Percentiles rank a stretch among this genome's conserved stretches.
These are phyloP conservation scores for Crithidia sp. DNA, from an alignment of 208 protist genomes.

Conservation along the genomic window DNA sequence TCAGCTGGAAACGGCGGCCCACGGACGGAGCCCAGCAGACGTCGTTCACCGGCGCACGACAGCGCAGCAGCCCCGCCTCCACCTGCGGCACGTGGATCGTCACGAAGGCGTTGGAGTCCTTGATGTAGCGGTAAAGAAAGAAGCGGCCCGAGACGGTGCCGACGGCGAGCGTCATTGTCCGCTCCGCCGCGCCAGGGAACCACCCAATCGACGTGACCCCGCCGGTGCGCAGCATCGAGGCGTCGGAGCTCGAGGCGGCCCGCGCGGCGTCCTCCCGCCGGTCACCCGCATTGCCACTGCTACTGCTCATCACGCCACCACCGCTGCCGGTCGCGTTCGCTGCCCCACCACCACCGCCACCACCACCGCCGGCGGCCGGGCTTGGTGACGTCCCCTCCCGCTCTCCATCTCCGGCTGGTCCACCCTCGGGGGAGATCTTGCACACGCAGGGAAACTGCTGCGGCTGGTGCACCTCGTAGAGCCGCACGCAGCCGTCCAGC, in stretches of 20 bases:
- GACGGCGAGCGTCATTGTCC: constrained; percentile 82
- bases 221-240: constrained; percentile 30
- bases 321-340: neutral
- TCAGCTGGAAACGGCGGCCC: constrained; percentile 81
- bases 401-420: constrained; percentile 32
- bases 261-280: constrained; percentile 8
- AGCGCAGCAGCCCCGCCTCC: constrained; percentile 37
- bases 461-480: constrained; percentile 86
- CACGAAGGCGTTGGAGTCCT: constrained; percentile 64
- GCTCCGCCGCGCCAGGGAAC: constrained; percentile 81
- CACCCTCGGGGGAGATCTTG: constrained; percentile 66
- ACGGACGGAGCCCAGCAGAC: constrained; percentile 80
- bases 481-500: constrained; percentile 82
- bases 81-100: constrained; percentile 39
- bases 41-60: constrained; percentile 59
- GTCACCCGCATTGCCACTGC: neutral
- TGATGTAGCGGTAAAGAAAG: constrained; percentile 77
- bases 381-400: constrained; percentile 3
- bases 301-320: neutral
- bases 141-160: constrained; percentile 81
- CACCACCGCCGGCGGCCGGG: constrained; percentile 10
- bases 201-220: constrained; percentile 85
- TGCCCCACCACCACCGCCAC: neutral
- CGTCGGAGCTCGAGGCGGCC: neutral
- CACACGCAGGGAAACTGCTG: constrained; percentile 71